Conservation (phyloP, 2,329 filamentous ascomycete species). For the Pseudogymnoascus sp. region DNA sequence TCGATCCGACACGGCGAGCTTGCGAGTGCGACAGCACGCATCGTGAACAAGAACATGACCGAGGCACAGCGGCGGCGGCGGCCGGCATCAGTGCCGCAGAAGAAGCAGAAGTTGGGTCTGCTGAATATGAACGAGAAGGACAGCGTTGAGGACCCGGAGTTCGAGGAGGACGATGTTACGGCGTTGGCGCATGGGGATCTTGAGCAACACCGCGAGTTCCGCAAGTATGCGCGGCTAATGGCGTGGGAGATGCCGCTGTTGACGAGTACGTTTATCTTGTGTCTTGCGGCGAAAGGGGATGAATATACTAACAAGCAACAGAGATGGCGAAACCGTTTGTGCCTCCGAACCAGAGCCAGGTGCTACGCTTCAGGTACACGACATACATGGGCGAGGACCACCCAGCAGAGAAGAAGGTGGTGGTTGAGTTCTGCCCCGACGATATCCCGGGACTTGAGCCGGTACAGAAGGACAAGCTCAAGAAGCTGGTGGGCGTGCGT, state of each 20-base stretch:
- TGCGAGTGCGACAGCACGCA: neutral
- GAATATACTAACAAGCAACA: conserved; percentile 33
- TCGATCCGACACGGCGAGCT: neutral
- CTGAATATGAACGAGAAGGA: conserved; percentile 27
- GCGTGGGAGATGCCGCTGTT: conserved; percentile 96
- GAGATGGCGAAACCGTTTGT: conserved; percentile 77
- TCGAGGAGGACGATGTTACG: conserved; percentile 77
- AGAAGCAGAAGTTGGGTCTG: conserved; percentile 24
- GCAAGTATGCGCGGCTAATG: conserved; percentile 78
- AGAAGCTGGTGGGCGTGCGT: conserved; percentile 75
- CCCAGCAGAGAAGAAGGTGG: conserved; percentile 86
- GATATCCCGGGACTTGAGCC: conserved; percentile 63
- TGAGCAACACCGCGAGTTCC: conserved; percentile 77
- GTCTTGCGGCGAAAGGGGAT: neutral
- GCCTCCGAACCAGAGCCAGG: conserved; percentile 56
- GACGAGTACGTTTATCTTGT: conserved; percentile 55
- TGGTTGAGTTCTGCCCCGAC: conserved; percentile 73
- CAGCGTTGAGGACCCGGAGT: conserved; percentile 37
- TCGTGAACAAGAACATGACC: neutral
- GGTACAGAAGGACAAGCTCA: conserved; percentile 67
- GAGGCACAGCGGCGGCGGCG: neutral
- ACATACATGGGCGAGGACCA: conserved; percentile 92
- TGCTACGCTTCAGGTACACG: conserved; percentile 92
- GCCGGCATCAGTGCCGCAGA: neutral
- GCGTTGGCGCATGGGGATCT: conserved; percentile 77